Evolutionary conservation across 345 rosid species (phyloP), one percentile per base, ranked within the genome.

Genomic region (Dimocarpus longan): DNA sequence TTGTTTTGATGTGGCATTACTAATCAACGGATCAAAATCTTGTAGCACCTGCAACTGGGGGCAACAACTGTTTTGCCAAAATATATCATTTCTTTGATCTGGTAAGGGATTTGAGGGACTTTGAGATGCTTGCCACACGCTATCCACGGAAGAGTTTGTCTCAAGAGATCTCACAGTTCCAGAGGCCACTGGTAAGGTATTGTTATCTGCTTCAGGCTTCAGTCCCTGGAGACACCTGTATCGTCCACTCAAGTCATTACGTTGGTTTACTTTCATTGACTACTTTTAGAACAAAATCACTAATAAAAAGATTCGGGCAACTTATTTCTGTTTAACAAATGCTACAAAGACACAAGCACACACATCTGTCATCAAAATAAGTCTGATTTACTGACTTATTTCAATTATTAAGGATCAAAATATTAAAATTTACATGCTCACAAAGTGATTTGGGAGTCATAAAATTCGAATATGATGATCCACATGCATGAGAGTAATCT

Each of bases 1-100:
- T 73, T 81, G 84, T 32, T 73, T 81, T 63, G 78, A 73, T 28
- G 78, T 24, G 40, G 32, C 75, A 46, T 72, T 71, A 77, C 60
- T 26, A 69, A 39, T 62, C 5, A 72, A 8, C 5, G 81, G 73
- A 10, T 66, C 80, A 76, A 71, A 80, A 26, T 71, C 77, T 43
- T 80, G 83, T 46, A 43, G 73, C 39, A 32, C 26, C 70, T 62
- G 79, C 57, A 77, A 37, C 3, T 70, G 72, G 1, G 79, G 24
- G 71, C 46, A 39, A 32, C 37, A 32, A 75, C 66, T 67, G 44
- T 26, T 74, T 18, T 68, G 79, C 81, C 74, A 39, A 19, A 78
- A 24, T 19, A 46, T 59, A 39, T 66, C 75, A 26, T 18, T 43
- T 52, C 79, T 82, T 28, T 73, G 71, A 68, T 82, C 81, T 48